Conservation (phyloP, 2,329 filamentous ascomycete species). For the Endoconidiophora laricicola region DNA sequence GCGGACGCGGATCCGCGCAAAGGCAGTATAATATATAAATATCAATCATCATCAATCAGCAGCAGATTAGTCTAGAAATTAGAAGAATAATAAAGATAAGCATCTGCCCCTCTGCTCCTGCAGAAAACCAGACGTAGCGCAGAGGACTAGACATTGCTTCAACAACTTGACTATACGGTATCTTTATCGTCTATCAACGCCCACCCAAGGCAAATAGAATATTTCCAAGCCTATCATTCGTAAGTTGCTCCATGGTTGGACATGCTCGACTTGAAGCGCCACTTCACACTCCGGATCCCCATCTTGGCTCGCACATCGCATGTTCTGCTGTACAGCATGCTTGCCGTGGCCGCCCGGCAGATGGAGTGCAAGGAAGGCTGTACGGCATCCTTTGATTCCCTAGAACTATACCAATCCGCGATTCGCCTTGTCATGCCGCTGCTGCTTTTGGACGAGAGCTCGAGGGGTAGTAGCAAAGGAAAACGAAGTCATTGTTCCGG, state of each 20-base stretch:
- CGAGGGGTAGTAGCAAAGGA: constrained; percentile 8
- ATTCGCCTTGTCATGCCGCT: constrained; percentile 27
- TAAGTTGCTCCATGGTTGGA: constrained; percentile 40
- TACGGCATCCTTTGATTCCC: constrained; percentile 31
- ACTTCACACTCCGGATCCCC: constrained; percentile 36
- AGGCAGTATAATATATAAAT: background rate
- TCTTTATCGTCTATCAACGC: too few species aligned
- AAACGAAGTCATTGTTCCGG: constrained; percentile 21
- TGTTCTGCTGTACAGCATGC: constrained; percentile 32
- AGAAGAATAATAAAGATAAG: too few species aligned
- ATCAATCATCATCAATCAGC: too few species aligned
- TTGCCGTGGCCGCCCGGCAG: constrained; percentile 38
- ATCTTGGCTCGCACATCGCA: constrained; percentile 30
- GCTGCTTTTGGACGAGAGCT: constrained; percentile 16
- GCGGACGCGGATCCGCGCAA: background rate
- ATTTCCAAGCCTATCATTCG: constrained; percentile 34
- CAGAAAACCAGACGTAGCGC: too few species aligned
- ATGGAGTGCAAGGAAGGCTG: constrained; percentile 31
- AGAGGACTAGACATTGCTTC: too few species aligned
- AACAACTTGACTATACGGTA: too few species aligned
- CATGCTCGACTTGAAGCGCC: constrained; percentile 37
- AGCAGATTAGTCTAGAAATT: too few species aligned
- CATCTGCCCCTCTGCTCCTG: too few species aligned
- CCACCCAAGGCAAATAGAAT: constrained; percentile 17
- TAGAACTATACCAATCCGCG: constrained; percentile 38